Evolutionary conservation across 225 moss, liverwort and hornwort species (phyloP), one percentile per base, ranked within the genome.

Genomic region (Polytrichum formosum): DNA sequence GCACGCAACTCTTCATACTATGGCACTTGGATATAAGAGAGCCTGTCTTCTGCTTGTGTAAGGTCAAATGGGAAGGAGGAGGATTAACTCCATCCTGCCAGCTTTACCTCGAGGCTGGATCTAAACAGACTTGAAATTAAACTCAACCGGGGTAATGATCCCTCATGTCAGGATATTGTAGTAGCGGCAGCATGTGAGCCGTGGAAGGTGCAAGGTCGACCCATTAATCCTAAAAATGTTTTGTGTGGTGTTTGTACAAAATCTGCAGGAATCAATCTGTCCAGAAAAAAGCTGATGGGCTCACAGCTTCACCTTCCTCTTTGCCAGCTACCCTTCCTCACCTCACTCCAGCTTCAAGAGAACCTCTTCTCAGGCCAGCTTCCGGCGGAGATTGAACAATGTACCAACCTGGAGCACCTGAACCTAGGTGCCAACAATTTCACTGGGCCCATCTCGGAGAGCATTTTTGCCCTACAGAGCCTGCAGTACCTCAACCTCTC

Each of bases 381-480:
- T 17, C 86, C 86, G n/a, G 18, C 55, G 0, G 78, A 75, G 18
- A 56, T 87, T 37, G n/a, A 17, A 13, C 25, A 30, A 5, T 87
- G 86, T 78, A 74, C 72, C 18, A 65, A 64, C 64, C 53, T 87
- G 5, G 63, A 76, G 64, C 7, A 81, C 29, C 77, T 88, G 37
- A 77, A 85, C 74, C 28, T 88, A 4, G 79, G 63, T 19, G 75
- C 75, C 35, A 88, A 88, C 71, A 88, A 82, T 75, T 80, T 88
- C 63, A 68, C 75, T 0, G 82, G 80, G 28, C 13, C 55, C 4
- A 18, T 73, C 21, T 74, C 18, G 18, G 37, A 33, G 7, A 6
- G 17, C 0, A 7, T 63, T 2, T 28, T 71, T 1, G n/a, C 62
- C 0, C 60, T 80, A 2, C 75, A 13, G 19, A 64, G 55, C 70